Conservation (phyloP, 1,139 yeast species). For the Ogataea hybrid region DNA sequence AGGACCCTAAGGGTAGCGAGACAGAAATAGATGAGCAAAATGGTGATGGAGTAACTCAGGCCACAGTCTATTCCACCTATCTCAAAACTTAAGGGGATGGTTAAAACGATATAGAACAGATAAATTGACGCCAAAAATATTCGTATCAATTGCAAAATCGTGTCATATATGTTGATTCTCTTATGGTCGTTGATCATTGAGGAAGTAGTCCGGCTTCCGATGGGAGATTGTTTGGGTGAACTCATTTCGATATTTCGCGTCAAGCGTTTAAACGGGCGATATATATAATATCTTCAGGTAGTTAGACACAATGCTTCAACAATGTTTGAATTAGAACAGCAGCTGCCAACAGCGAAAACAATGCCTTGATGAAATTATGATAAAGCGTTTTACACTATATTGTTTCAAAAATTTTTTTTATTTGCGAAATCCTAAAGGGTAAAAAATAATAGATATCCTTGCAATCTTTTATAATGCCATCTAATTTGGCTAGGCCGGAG, state of each 20-base stretch:
- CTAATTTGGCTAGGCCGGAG: conserved; percentile 39
- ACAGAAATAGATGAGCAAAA: conserved; percentile 63
- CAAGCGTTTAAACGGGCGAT: too few relatives aligned
- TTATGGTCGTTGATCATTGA: conserved; percentile 3
- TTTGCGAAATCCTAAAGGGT: neutral
- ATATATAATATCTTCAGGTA: too few relatives aligned
- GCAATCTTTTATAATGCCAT: conserved; percentile 35
- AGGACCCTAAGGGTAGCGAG: conserved; percentile 71
- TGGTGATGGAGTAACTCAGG: conserved; percentile 75
- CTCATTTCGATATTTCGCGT: conserved; percentile 1
- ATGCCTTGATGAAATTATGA: neutral
- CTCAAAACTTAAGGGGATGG: conserved; percentile 94
- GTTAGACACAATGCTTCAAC: too few relatives aligned
- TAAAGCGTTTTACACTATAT: neutral
- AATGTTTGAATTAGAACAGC: too few relatives aligned
- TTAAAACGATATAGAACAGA: conserved; percentile 66
- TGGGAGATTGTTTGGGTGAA: conserved; percentile 6
- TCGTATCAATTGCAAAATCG: conserved; percentile 18
- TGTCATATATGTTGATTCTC: conserved; percentile 14
- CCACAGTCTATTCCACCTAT: conserved; percentile 93
- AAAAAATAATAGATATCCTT: neutral
- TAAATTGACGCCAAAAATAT: conserved; percentile 53
- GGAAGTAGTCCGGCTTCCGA: conserved; percentile 4
- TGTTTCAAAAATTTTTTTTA: conserved; percentile 6
- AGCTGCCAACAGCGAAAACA: too few relatives aligned